phyloP scores from a whole-genome alignment of 108 stramenopile genomes.

The Schizochytrium sp. region DNA sequence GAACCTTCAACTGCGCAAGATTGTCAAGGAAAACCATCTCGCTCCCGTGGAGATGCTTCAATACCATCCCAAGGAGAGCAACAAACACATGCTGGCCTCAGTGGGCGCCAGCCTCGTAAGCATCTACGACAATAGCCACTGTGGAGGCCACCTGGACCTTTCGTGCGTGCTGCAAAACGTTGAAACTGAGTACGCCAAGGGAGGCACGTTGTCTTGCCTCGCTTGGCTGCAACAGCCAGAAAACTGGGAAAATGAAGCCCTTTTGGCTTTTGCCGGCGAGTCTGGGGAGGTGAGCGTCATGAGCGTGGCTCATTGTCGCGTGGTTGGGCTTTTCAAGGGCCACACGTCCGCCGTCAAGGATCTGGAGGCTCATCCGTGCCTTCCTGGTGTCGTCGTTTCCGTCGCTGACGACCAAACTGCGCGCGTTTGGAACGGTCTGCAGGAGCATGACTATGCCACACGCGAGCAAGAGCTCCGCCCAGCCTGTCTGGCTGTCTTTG shows the following conservation, averaged over 20 bases:
- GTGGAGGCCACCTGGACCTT: neutral
- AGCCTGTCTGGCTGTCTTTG: neutral
- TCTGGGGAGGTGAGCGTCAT: neutral
- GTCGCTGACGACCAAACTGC: neutral
- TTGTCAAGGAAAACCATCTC: neutral
- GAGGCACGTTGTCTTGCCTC: neutral
- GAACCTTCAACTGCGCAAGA: neutral
- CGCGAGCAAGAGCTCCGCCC: neutral
- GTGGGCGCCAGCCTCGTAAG: neutral
- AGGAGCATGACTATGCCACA: neutral
- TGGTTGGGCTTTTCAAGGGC: neutral
- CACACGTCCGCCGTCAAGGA: neutral
- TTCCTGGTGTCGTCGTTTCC: neutral
- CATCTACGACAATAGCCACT: constrained; percentile 6
- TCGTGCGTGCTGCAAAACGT: neutral
- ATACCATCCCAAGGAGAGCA: neutral
- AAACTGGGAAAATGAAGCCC: neutral
- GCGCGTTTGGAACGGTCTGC: neutral
- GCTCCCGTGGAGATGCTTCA: neutral
- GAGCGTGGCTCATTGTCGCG: neutral
- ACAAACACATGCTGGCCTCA: neutral
- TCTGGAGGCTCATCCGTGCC: neutral
- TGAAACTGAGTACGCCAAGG: neutral
- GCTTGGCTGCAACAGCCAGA: neutral
- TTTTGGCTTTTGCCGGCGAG: neutral